Conservation (phyloP, 352 stramenopile genomes). For the Lagenidium giganteum region DNA sequence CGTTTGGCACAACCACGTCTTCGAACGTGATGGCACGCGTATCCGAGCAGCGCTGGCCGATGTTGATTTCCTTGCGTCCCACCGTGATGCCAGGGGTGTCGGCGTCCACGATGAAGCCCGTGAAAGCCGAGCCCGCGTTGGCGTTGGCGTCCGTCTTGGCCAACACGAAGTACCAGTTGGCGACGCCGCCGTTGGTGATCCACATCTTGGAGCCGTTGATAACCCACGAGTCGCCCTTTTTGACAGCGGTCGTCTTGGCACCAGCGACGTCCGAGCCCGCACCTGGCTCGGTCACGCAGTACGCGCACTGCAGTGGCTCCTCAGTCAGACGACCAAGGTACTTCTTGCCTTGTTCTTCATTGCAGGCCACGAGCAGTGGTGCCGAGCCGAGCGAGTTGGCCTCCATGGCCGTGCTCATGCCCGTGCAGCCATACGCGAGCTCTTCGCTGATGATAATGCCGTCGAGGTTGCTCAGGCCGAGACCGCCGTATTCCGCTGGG, state of each 20-base stretch:
- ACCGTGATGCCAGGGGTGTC: conserved; percentile 83
- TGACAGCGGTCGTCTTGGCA: conserved; percentile 88
- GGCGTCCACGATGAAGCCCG: conserved; percentile 87
- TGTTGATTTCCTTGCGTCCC: conserved; percentile 89
- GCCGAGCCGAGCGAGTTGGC: conserved; percentile 81
- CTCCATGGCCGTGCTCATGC: conserved; percentile 90
- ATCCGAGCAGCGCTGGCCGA: conserved; percentile 89
- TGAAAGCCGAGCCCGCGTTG: conserved; percentile 80
- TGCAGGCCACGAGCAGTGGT: conserved; percentile 79
- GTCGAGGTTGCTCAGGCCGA: conserved; percentile 76
- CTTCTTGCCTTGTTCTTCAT: conserved; percentile 79
- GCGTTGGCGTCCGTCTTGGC: conserved; percentile 84
- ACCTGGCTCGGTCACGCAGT: conserved; percentile 89
- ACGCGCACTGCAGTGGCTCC: conserved; percentile 77
- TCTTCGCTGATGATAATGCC: conserved; percentile 86
- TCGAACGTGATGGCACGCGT: conserved; percentile 90
- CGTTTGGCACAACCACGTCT: conserved; percentile 81
- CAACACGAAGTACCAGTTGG: conserved; percentile 90
- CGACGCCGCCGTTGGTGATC: conserved; percentile 91
- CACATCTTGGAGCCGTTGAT: conserved; percentile 93
- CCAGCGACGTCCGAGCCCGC: conserved; percentile 86
- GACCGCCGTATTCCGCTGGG: conserved; percentile 76
- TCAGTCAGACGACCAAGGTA: conserved; percentile 83
- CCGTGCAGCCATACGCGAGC: conserved; percentile 88
- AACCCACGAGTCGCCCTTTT: conserved; percentile 92